Evolutionary conservation across 306 rosid genomes (phyloP), one percentile per base, ranked within the genome.

Genomic region (Lagenaria siceraria): DNA sequence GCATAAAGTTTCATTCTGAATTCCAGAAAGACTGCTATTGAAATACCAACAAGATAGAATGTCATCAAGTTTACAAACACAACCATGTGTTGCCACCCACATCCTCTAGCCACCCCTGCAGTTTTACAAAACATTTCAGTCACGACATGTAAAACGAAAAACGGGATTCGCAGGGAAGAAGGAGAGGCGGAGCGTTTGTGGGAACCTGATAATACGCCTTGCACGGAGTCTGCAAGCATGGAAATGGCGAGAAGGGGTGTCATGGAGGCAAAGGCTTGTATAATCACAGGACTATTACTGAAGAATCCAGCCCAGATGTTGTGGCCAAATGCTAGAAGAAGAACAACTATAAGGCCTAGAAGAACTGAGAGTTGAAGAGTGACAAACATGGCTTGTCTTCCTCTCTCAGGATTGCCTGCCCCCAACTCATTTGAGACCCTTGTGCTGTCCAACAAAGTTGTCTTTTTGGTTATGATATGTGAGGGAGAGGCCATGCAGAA

Each of bases 341-440:
- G 51, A 64, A 86, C 88, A 58, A 85, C 83, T 35, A 78, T 21
- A 1, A 86, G 27, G n/a, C 89, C 84, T 14, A 94, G 91, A 21
- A 91, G 58, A 77, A 87, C 52, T 22, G 96, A 87, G 74, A 91
- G 96, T 87, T 83, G 88, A 69, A 91, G 85, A 77, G 87, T 29
- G n/a, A 94, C 93, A 25, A 31, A 55, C 97, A 89, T 91, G 31
- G 98, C 97, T 18, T 79, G 81, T 81, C 85, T 94, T 21, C 96
- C 98, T 81, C 61, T 36, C 25, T 79, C 81, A 0, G 91, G 88
- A 19, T 83, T 63, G 79, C 88, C 89, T 64, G 91, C 97, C 61
- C 98, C 98, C 79, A 94, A 72, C 84, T 94, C 97, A 79, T 89
- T 91, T 29, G 98, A 90, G 38, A 91, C 92, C 80, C 97, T 90